phyloP scores from a whole-genome alignment of 805 yeast genomes.

The Kuraishia capsulata region DNA sequence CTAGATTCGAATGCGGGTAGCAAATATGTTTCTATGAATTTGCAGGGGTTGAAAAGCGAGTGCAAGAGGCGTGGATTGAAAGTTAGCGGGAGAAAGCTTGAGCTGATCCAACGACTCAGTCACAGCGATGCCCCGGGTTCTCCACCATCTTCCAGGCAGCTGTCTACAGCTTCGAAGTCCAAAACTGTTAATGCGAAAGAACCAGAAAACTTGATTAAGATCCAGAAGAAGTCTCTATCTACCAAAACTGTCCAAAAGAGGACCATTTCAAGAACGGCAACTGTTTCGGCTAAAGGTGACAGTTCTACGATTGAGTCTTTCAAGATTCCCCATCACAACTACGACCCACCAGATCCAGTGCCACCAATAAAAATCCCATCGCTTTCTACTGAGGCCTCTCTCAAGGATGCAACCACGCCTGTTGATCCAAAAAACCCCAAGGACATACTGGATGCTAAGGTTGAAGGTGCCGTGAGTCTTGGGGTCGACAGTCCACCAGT shows the following conservation, averaged over 20 bases:
- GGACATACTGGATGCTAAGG: slow-evolving; percentile 2
- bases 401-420: background rate
- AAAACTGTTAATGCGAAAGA: background rate
- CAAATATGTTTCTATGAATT: slow-evolving; percentile 32
- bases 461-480: slow-evolving; percentile 1
- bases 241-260: slow-evolving; percentile 2
- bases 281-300: slow-evolving; percentile 40
- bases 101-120: slow-evolving; percentile 32
- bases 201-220: no score
- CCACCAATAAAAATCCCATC: slow-evolving; percentile 18
- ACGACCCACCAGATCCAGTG: slow-evolving; percentile 12
- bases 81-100: slow-evolving; percentile 53
- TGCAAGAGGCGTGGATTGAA: slow-evolving; percentile 52
- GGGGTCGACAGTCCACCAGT: slow-evolving; percentile 1
- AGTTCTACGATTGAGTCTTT: slow-evolving; percentile 48
- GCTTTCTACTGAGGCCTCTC: slow-evolving; percentile 18
- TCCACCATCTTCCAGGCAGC: background rate
- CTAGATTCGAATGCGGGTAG: slow-evolving; percentile 12
- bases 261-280: slow-evolving; percentile 11
- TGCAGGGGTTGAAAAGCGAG: slow-evolving; percentile 46
- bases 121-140: slow-evolving; percentile 4
- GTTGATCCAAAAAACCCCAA: background rate
- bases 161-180: background rate
- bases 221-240: no score
- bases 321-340: slow-evolving; percentile 30